Conservation (phyloP, 768 basidiomycete species). For the Tulasnella calospora region DNA sequence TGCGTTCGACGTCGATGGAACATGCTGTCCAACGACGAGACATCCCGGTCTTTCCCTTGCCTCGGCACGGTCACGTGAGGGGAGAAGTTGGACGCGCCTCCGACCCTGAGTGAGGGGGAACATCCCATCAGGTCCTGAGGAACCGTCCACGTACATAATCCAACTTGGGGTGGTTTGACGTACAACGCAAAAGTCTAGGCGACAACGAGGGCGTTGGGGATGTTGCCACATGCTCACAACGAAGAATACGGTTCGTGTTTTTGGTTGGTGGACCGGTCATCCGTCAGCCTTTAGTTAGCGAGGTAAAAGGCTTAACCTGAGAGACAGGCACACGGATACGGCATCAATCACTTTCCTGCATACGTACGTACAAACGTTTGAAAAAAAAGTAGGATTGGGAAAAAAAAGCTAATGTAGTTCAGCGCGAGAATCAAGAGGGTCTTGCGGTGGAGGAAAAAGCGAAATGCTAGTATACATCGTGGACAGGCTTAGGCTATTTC, state of each 20-base stretch:
- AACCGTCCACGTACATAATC: neutral
- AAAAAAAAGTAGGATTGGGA: neutral
- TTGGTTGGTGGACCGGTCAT: neutral
- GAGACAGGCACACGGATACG: constrained; percentile 7
- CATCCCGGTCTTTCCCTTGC: neutral
- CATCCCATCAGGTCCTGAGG: neutral
- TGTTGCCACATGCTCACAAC: neutral
- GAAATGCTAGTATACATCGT: neutral
- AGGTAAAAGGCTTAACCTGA: constrained; percentile 7
- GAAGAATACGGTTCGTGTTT: neutral
- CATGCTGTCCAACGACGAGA: neutral
- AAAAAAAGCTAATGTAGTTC: neutral
- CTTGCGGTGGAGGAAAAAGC: neutral
- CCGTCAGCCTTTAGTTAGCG: neutral
- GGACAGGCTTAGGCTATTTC: neutral
- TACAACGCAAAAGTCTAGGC: neutral
- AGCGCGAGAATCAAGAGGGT: neutral
- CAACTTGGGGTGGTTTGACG: neutral
- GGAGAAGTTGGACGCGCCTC: neutral
- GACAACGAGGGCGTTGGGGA: neutral
- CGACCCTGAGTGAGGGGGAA: neutral
- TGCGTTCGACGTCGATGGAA: neutral
- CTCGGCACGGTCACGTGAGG: constrained; percentile 1
- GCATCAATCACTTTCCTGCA: neutral
- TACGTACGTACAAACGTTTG: neutral